phyloP scores from a whole-genome alignment of 495 filamentous ascomycete species.

The Trichoderma asperelloides region DNA sequence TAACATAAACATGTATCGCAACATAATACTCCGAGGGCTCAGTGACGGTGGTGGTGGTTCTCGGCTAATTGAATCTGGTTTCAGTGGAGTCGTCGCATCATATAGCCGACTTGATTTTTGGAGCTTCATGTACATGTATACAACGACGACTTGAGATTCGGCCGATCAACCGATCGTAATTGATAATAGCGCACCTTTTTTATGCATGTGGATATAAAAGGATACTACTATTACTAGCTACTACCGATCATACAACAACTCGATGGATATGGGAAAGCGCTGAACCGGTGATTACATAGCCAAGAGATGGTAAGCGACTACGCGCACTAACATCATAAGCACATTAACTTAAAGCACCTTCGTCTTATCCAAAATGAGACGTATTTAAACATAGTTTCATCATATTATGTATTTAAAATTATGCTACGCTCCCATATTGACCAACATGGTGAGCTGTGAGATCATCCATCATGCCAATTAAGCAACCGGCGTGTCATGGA shows the following conservation, averaged over 20 bases:
- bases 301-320: neutral
- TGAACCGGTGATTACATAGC: no score
- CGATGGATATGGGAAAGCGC: no score
- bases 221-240: no score
- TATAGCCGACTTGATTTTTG: neutral
- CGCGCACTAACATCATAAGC: neutral
- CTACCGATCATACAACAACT: no score
- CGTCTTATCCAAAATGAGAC: neutral
- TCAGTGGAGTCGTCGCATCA: neutral
- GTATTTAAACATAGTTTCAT: neutral
- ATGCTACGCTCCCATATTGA: neutral
- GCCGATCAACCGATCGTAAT: neutral
- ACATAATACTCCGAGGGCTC: neutral
- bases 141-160: neutral
- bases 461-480: neutral
- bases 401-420: neutral
- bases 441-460: neutral
- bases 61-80: neutral
- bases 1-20: neutral
- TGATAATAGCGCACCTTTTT: no score
- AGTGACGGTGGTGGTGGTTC: neutral
- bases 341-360: neutral
- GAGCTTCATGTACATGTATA: neutral
- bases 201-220: no score
- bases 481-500: neutral